Conservation (phyloP, 1,284 basidiomycete species). For the Microbotryum intermedium region DNA sequence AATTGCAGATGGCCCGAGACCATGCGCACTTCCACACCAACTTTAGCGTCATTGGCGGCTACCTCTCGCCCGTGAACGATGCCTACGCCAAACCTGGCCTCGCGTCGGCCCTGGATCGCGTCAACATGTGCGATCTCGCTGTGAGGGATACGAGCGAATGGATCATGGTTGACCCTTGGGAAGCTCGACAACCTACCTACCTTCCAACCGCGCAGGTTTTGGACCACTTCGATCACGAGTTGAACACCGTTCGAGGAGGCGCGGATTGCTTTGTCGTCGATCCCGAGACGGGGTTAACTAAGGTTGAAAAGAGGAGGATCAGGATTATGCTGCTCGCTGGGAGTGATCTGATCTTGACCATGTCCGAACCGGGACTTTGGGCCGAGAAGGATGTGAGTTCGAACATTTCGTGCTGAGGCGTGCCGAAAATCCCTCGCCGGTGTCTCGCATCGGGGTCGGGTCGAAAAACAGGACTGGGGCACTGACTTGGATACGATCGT, state of each 20-base stretch:
- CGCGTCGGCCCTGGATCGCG: slow-evolving; percentile 31
- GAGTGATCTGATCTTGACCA: slow-evolving; percentile 92
- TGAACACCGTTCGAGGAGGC: slow-evolving; percentile 31
- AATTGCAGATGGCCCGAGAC: slow-evolving; percentile 30
- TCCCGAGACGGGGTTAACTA: slow-evolving; percentile 11
- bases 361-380: slow-evolving; percentile 99
- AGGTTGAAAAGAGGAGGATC: slow-evolving; percentile 40
- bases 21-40: slow-evolving; percentile 30
- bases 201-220: slow-evolving; percentile 36
- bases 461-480: no score
- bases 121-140: slow-evolving; percentile 35
- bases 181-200: slow-evolving; percentile 33
- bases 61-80: slow-evolving; percentile 37
- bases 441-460: no score
- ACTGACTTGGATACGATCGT: slow-evolving; percentile 7
- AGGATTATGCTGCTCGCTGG: slow-evolving; percentile 91
- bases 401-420: background rate
- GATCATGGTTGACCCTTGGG: slow-evolving; percentile 37
- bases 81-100: slow-evolving; percentile 36
- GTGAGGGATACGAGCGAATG: slow-evolving; percentile 34
- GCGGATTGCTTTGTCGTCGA: slow-evolving; percentile 26
- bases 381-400: slow-evolving; percentile 73
- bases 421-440: no score
- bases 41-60: slow-evolving; percentile 35
- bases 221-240: slow-evolving; percentile 36